Conservation (phyloP, 257 asterid genomes). For the Penstemon barbatus region DNA sequence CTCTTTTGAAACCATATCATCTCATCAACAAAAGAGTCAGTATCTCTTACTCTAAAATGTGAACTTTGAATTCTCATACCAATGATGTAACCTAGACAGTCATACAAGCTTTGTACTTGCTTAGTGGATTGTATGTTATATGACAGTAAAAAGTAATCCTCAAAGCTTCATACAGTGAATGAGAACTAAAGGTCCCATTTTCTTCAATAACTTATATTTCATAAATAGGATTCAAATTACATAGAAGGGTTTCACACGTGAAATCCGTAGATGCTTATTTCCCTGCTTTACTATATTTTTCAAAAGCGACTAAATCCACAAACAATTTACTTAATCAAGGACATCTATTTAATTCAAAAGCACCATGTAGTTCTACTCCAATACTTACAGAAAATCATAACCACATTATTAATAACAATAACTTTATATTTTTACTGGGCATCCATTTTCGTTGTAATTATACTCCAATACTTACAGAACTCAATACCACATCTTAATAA, state of each 20-base stretch:
- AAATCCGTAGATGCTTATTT: conserved; percentile 3
- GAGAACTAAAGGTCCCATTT: conserved; percentile 15
- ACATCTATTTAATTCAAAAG: not conserved
- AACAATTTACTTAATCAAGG: not conserved
- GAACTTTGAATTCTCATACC: too few species aligned
- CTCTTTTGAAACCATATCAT: not conserved
- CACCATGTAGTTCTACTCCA: not conserved
- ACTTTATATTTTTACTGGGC: not conserved
- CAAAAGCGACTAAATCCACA: not conserved
- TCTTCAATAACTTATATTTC: not conserved
- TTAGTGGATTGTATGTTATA: not conserved
- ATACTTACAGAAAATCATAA: too few species aligned
- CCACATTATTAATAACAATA: too few species aligned
- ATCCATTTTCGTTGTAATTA: conserved; percentile 2
- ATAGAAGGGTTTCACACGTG: not conserved
- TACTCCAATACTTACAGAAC: conserved; percentile 7
- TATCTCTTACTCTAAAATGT: not conserved
- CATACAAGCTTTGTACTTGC: not conserved
- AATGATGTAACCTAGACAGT: not conserved
- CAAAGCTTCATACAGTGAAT: not conserved
- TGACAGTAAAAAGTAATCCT: not conserved
- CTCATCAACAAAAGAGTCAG: not conserved
- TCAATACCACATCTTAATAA: too few species aligned
- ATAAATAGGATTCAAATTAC: not conserved
- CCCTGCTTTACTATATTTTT: conserved; percentile 8